These are phyloP conservation scores for Malassezia japonica DNA, from an alignment of 1,284 basidiomycete genomes.

Conservation along the genomic window DNA sequence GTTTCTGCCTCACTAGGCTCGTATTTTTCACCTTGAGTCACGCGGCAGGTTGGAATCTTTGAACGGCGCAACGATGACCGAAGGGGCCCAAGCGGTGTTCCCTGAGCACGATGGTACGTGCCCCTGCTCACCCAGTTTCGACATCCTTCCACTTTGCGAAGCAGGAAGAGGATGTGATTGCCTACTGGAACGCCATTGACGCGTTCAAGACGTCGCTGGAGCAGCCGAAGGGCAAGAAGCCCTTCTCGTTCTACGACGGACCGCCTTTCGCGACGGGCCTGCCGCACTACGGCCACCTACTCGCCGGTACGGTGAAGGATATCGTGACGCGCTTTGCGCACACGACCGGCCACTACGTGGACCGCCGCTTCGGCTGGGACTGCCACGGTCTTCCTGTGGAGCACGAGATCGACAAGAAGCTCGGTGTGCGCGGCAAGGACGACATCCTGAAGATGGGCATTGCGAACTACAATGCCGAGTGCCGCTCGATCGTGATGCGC, in stretches of 20 bases:
- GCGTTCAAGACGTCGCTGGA: slow-evolving; percentile 91
- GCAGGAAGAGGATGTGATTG: slow-evolving; percentile 84
- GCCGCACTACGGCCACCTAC: slow-evolving; percentile 73
- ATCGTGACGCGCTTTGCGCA: slow-evolving; percentile 92
- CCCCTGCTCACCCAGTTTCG: slow-evolving; percentile 48
- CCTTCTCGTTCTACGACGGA: slow-evolving; percentile 93
- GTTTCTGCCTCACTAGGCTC: too few species aligned
- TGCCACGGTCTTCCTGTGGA: slow-evolving; percentile 98
- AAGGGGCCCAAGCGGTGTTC: slow-evolving; percentile 12
- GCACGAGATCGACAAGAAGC: slow-evolving; percentile 97
- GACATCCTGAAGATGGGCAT: slow-evolving; percentile 96
- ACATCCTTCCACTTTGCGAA: slow-evolving; percentile 76
- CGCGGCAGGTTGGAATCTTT: too few species aligned
- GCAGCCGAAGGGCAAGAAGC: slow-evolving; percentile 76
- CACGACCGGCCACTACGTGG: slow-evolving; percentile 85
- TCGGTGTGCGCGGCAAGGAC: slow-evolving; percentile 80
- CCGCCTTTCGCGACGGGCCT: slow-evolving; percentile 95
- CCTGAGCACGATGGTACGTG: slow-evolving; percentile 16
- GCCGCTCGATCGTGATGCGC: slow-evolving; percentile 93
- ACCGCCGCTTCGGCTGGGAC: slow-evolving; percentile 96
- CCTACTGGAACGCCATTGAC: slow-evolving; percentile 92
- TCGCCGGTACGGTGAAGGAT: slow-evolving; percentile 81
- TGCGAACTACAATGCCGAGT: slow-evolving; percentile 93
- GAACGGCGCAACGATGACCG: not conserved
- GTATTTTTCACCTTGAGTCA: too few species aligned